phyloP scores from a whole-genome alignment of 1,284 basidiomycete species.

The Cystobasidiaceae sp. region DNA sequence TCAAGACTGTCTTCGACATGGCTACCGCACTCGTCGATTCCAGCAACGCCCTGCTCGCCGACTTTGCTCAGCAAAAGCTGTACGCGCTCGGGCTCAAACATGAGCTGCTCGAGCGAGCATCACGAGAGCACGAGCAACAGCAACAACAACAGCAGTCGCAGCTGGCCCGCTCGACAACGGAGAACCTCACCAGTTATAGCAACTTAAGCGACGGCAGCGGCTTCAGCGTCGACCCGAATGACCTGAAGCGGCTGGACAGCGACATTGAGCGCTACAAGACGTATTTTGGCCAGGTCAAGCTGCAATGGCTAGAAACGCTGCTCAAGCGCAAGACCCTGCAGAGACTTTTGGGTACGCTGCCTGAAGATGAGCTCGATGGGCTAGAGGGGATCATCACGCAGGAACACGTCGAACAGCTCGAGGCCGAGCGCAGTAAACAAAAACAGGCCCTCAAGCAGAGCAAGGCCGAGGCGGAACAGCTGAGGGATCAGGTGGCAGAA shows the following conservation, averaged over 20 bases:
- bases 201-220: conserved; percentile 21
- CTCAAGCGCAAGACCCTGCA: conserved; percentile 27
- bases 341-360: conserved; percentile 4
- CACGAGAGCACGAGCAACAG: conserved; percentile 2
- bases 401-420: conserved; percentile 7
- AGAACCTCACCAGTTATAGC: conserved; percentile 27
- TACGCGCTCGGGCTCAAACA: conserved; percentile 20
- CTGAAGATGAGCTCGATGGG: conserved; percentile 22
- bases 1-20: too few relatives aligned
- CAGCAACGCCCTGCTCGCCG: not conserved
- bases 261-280: conserved; percentile 26
- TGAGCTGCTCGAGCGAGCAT: conserved; percentile 20
- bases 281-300: conserved; percentile 29
- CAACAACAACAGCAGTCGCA: not conserved
- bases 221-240: conserved; percentile 23
- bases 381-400: conserved; percentile 16
- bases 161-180: conserved; percentile 23
- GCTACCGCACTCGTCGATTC: not conserved
- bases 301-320: conserved; percentile 26
- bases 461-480: conserved; percentile 20
- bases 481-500: conserved; percentile 4
- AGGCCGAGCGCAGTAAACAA: conserved; percentile 11
- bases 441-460: conserved; percentile 18
- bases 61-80: conserved; percentile 16
- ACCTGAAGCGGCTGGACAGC: conserved; percentile 16